Evolutionary conservation across 257 asterid species (phyloP).

Genomic region (Scutellaria baicalensis): DNA sequence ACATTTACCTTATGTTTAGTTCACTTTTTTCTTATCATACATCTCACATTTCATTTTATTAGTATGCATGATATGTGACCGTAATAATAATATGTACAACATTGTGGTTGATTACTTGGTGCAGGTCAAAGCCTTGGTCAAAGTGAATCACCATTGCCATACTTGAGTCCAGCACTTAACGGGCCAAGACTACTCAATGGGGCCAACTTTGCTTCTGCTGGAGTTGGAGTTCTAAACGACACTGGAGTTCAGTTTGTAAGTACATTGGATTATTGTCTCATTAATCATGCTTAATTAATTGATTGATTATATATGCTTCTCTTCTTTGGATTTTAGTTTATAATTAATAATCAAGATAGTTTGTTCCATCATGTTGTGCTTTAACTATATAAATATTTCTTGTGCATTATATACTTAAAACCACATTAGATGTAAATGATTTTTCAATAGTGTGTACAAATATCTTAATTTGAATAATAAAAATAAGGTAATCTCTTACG

Average conservation of each 20-base stretch:
- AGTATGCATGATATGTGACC: neutral
- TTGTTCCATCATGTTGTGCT: too few relatives aligned
- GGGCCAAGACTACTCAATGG: constrained; percentile 46
- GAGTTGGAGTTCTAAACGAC: constrained; percentile 71
- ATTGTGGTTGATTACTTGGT: neutral
- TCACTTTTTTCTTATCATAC: neutral
- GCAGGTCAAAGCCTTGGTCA: constrained; percentile 47
- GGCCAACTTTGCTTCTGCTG: constrained; percentile 80
- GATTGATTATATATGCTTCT: neutral
- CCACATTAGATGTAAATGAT: too few relatives aligned
- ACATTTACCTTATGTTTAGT: too few relatives aligned
- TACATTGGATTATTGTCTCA: neutral
- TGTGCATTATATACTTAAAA: neutral
- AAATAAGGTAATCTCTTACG: neutral
- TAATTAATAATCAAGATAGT: too few relatives aligned
- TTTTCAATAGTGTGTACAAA: too few relatives aligned
- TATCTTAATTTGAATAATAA: neutral
- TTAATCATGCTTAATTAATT: too few relatives aligned
- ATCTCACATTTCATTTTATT: neutral
- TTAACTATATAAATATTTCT: too few relatives aligned
- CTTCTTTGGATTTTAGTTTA: neutral
- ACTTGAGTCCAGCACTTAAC: constrained; percentile 41
- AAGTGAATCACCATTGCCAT: constrained; percentile 43
- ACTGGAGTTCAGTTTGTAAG: constrained; percentile 68
- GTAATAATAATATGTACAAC: neutral